Base-by-base conservation (phyloP, 1,284 basidiomycete species). In the Retiboletus fuscus region DNA sequence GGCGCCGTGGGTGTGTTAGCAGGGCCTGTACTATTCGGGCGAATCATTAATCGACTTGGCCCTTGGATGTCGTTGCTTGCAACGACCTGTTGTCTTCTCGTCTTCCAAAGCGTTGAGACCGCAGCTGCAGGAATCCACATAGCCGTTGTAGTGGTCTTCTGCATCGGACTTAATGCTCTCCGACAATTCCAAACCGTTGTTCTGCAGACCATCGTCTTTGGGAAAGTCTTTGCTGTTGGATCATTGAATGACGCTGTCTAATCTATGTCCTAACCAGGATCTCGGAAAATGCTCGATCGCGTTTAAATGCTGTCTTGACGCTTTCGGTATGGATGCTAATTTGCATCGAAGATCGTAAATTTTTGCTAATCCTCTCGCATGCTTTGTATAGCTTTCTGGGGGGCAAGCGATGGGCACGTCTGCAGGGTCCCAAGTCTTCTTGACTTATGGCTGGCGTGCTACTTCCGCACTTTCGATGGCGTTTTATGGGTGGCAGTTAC, bases 231-330 rank as follows among this genome's bases (percentile, higher is more conserved):
- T 41, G 47, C 55, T 39, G 34, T 39, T 39, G 34, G 34, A 39
- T 10, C 34, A 39, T 39, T 39, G 34, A 39, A 39, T 39, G 34
- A 39, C 34, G 34, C 34, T 10, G 34, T 39, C 34, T 39, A 39
- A 39, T 8, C 34, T 39, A 28, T 51, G 34, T 39, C 26, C 26
- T 1, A 58, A 47, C 46, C 60, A 90, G 89, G 39, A 89, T 93
- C 49, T 86, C 88, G 43, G 80, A 86, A 0, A 82, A 86, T 51
- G 90, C 91, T 8, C 82, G 90, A 53, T 85, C 92, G 8, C 85
- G 91, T n/a, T 74, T 93, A 43, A 92, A 92, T 74, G 90, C 91
- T 1, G 83, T 92, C 44, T 86, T 88, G 66, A 86, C 92, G 39
- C 84, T 92, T 58, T 87, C 87, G 15, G 89, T 89, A 39, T 39